Conservation (phyloP, 2,329 filamentous ascomycete genomes). For the Metarhizium anisopliae region DNA sequence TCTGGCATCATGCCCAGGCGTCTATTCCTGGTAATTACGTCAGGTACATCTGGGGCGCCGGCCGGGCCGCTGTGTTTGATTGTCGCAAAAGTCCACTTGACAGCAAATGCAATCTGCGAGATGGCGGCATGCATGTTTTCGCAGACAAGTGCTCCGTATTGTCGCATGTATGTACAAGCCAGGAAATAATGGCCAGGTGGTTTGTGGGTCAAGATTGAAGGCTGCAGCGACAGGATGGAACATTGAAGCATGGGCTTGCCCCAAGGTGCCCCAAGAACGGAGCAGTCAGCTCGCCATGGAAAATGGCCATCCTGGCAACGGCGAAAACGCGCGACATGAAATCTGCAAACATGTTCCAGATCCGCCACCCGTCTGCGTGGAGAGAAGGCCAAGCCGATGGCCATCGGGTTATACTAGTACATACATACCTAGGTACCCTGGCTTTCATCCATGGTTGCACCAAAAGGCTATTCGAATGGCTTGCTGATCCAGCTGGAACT, state of each 20-base stretch:
- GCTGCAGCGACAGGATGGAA: background rate
- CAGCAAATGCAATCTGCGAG: background rate
- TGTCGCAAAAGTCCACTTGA: background rate
- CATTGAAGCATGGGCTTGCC: background rate
- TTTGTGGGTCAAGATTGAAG: background rate
- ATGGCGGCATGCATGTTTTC: background rate
- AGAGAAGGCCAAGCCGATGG: background rate
- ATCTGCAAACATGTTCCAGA: background rate
- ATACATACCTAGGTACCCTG: background rate
- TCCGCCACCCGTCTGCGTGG: background rate
- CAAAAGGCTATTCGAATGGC: background rate
- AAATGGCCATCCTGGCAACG: background rate
- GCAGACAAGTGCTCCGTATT: background rate
- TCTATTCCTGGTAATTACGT: too few species aligned
- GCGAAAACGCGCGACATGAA: background rate
- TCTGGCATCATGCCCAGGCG: background rate
- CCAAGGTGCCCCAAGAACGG: background rate
- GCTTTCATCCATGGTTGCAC: background rate
- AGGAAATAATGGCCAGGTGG: background rate
- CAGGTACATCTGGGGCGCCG: background rate
- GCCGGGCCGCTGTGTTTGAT: background rate
- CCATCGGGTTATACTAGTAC: background rate
- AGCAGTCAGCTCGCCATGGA: conserved; percentile 6
- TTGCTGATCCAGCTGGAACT: background rate
- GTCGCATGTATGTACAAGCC: background rate